Evolutionary conservation across 179 eudicot genomes (phyloP).

Genomic region (Spinacia oleracea): DNA sequence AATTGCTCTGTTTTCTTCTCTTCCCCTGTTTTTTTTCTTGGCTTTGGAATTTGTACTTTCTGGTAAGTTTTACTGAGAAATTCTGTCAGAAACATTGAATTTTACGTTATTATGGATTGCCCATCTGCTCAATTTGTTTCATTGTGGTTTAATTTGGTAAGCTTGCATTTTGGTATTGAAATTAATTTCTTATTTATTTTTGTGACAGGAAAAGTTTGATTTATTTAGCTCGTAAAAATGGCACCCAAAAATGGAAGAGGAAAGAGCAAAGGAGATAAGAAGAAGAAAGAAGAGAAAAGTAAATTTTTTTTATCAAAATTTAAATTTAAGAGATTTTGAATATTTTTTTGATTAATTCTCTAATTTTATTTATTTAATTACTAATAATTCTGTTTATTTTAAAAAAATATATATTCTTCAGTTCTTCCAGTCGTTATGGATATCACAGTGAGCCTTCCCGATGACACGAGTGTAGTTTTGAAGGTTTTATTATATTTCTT

Average conservation of each 20-base stretch:
- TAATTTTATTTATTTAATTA: background rate
- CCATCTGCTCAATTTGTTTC: background rate
- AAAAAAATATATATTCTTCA: conserved; percentile 39
- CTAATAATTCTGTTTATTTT: background rate
- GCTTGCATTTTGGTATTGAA: conserved; percentile 17
- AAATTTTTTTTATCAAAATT: conserved; percentile 21
- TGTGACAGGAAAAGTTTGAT: conserved; percentile 6
- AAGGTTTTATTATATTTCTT: conserved; percentile 54
- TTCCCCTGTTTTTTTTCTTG: background rate
- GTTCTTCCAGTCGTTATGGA: conserved; percentile 91
- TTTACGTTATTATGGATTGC: background rate
- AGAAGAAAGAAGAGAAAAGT: conserved; percentile 98
- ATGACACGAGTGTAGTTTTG: conserved; percentile 67
- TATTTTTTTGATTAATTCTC: background rate
- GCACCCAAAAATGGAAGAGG: conserved; percentile 92
- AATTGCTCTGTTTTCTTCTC: conserved; percentile 10
- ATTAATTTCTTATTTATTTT: conserved; percentile 2
- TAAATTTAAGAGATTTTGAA: too few species aligned
- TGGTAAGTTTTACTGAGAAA: conserved; percentile 11
- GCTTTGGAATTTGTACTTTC: conserved; percentile 10
- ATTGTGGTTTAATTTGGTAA: background rate
- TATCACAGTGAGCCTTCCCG: conserved; percentile 73
- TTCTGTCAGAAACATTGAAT: conserved; percentile 9
- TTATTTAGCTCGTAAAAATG: conserved; percentile 37
- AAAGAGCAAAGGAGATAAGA: conserved; percentile 84